Conservation (phyloP, 192 early-diverging fungal genomes). For the Mortierella claussenii region DNA sequence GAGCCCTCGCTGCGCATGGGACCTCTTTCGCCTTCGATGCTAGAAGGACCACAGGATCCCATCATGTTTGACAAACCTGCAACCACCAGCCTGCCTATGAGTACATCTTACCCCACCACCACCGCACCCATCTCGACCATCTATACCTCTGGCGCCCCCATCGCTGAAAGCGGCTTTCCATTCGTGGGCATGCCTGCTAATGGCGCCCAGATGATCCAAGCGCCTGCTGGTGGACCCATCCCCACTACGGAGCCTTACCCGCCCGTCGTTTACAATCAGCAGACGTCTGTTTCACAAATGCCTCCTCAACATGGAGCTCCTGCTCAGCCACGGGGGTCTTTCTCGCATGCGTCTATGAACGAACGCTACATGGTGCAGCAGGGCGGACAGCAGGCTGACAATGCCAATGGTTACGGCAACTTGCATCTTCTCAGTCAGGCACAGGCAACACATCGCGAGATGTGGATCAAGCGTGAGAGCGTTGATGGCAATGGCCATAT, state of each 20-base stretch:
- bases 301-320: slow-evolving; percentile 11
- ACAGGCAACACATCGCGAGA: slow-evolving; percentile 41
- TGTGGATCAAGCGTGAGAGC: slow-evolving; percentile 47
- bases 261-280: slow-evolving; percentile 26
- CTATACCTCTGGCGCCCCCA: slow-evolving; percentile 9
- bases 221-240: slow-evolving; percentile 13
- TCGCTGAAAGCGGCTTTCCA: slow-evolving; percentile 24
- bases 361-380: slow-evolving; percentile 38
- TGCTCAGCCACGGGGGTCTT: slow-evolving; percentile 18
- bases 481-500: slow-evolving; percentile 20
- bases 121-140: slow-evolving; percentile 21
- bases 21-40: slow-evolving; percentile 82
- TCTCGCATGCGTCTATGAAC: slow-evolving; percentile 25
- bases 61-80: slow-evolving; percentile 25
- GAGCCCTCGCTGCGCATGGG: slow-evolving; percentile 74
- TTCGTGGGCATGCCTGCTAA: slow-evolving; percentile 19
- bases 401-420: slow-evolving; percentile 23
- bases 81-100: slow-evolving; percentile 4
- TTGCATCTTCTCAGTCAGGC: slow-evolving; percentile 38
- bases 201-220: neutral
- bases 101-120: slow-evolving; percentile 20
- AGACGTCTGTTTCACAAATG: slow-evolving; percentile 7
- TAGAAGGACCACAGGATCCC: slow-evolving; percentile 68
- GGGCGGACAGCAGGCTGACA: slow-evolving; percentile 16
- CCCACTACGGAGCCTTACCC: slow-evolving; percentile 34